Evolutionary conservation across 805 yeast species (phyloP).

Genomic region (Naumovozyma dairenensis): DNA sequence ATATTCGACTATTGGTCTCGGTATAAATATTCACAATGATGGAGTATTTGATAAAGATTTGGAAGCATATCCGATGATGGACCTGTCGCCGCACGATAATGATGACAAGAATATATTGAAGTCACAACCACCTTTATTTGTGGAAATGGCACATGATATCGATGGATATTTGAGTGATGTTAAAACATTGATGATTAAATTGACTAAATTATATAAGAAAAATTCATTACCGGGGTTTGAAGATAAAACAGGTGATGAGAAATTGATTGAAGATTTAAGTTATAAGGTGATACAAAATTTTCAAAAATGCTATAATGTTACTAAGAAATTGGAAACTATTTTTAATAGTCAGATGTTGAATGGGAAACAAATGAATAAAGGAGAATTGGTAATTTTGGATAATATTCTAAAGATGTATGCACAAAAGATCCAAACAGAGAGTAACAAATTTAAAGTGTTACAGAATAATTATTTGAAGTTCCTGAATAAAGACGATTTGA

Average conservation of each 20-base stretch:
- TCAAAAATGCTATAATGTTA: conserved; percentile 66
- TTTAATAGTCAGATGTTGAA: conserved; percentile 31
- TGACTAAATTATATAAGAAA: conserved; percentile 66
- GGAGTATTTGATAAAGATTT: conserved; percentile 30
- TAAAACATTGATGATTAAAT: conserved; percentile 43
- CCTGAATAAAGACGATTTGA: conserved; percentile 70
- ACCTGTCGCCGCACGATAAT: conserved; percentile 7
- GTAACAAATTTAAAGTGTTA: conserved; percentile 70
- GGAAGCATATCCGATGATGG: conserved; percentile 20
- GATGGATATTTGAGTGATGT: conserved; percentile 52
- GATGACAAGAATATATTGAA: conserved; percentile 43
- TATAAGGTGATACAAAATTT: conserved; percentile 64
- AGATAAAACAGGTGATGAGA: conserved; percentile 69
- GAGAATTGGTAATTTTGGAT: conserved; percentile 56
- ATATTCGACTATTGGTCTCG: conserved; percentile 12
- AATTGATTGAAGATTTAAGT: conserved; percentile 68
- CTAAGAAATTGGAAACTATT: conserved; percentile 52
- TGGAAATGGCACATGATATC: conserved; percentile 62
- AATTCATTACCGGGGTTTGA: conserved; percentile 80
- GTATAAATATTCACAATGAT: conserved; percentile 15
- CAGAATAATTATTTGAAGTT: conserved; percentile 85
- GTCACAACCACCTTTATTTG: conserved; percentile 66
- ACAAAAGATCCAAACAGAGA: conserved; percentile 65
- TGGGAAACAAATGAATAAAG: conserved; percentile 26
- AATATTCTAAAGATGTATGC: conserved; percentile 84